Percentiles rank a stretch among this genome's conserved stretches.
Conservation (phyloP, 2,329 filamentous ascomycete species). For the Harringtonia lauricola region DNA sequence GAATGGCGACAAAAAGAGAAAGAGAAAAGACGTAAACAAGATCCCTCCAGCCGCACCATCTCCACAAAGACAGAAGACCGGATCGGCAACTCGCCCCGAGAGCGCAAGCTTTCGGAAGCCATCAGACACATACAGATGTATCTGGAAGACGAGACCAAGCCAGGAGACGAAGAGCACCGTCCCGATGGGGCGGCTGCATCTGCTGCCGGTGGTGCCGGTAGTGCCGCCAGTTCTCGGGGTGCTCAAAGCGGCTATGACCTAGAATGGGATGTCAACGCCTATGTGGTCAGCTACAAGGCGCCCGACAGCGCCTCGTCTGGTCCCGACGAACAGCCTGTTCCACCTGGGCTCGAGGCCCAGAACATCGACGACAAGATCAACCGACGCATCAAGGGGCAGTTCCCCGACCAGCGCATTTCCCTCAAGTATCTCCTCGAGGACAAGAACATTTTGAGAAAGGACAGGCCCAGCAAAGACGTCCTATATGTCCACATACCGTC, state of each 20-base stretch:
- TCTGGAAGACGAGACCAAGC: too few species aligned
- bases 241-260: conserved; percentile 1
- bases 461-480: neutral
- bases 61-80: too few species aligned
- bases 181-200: too few species aligned
- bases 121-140: too few species aligned
- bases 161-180: too few species aligned
- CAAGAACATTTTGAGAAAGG: neutral
- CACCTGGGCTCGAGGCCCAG: neutral
- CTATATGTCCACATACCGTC: conserved; percentile 13
- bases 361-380: neutral
- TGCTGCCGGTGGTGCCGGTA: too few species aligned
- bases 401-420: conserved; percentile 1
- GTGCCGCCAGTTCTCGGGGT: too few species aligned
- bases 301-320: too few species aligned
- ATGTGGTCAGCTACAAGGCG: neutral
- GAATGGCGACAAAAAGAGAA: neutral
- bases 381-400: neutral
- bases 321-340: neutral
- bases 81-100: too few species aligned
- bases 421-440: neutral
- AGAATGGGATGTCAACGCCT: conserved; percentile 5
- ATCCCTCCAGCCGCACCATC: too few species aligned
- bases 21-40: too few species aligned
- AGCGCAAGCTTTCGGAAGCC: too few species aligned